Percentiles rank a stretch among this genome's conserved stretches.
Evolutionary conservation across 1,284 basidiomycete genomes (phyloP).

Genomic region (Fomitopsis palustris): DNA sequence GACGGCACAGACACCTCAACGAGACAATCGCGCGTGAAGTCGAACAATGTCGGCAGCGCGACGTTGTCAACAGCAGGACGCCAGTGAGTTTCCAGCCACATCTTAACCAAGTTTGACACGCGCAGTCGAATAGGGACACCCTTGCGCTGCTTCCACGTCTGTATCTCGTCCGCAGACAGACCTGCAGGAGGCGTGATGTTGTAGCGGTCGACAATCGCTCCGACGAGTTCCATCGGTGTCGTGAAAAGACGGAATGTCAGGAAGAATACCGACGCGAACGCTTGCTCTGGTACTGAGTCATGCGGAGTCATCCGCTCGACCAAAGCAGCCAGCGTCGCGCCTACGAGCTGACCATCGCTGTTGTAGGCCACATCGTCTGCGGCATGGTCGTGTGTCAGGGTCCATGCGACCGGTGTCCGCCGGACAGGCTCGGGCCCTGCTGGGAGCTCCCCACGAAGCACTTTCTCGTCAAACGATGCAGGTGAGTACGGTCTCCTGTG

Average conservation of each 20-base stretch:
- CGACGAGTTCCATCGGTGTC: slow-evolving; percentile 72
- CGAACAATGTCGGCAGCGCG: slow-evolving; percentile 55
- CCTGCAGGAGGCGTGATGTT: slow-evolving; percentile 63
- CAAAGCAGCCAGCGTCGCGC: slow-evolving; percentile 84
- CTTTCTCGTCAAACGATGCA: slow-evolving; percentile 48
- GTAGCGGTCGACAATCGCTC: slow-evolving; percentile 79
- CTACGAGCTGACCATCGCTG: slow-evolving; percentile 84
- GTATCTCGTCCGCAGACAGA: slow-evolving; percentile 60
- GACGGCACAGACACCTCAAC: slow-evolving; percentile 61
- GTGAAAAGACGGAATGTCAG: slow-evolving; percentile 95
- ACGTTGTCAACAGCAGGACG: slow-evolving; percentile 61
- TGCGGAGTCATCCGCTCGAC: slow-evolving; percentile 98
- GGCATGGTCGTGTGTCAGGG: slow-evolving; percentile 68
- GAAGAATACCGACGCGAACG: slow-evolving; percentile 89
- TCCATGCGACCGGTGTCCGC: slow-evolving; percentile 48
- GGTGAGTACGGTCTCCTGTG: slow-evolving; percentile 19
- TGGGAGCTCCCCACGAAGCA: slow-evolving; percentile 50
- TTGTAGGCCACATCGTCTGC: slow-evolving; percentile 88
- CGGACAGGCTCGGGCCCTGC: slow-evolving; percentile 39
- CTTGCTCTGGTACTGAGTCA: slow-evolving; percentile 82
- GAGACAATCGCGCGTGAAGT: slow-evolving; percentile 64
- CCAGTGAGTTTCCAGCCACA: slow-evolving; percentile 94
- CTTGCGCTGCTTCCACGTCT: slow-evolving; percentile 83
- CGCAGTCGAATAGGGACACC: slow-evolving; percentile 86
- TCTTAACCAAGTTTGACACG: slow-evolving; percentile 89